Percentiles rank a stretch among this genome's conserved stretches.
phyloP scores from a whole-genome alignment of 202 grass and related monocot species.

The Thinopyrum obtusiflorum region DNA sequence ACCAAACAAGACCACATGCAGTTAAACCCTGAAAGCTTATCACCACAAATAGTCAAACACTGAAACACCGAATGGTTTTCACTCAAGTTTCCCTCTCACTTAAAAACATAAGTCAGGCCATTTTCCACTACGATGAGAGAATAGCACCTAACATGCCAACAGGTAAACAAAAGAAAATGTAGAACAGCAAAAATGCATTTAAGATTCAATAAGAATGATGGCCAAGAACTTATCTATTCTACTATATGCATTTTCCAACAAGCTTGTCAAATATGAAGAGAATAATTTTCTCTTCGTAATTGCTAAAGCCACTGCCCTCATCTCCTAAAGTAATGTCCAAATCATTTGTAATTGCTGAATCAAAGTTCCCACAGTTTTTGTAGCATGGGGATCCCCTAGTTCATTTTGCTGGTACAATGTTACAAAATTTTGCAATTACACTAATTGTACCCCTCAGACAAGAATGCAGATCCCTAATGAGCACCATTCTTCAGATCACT shows the following conservation, averaged over 20 bases:
- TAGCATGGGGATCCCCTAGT: not conserved
- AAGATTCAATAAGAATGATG: not conserved
- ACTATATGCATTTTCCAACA: conserved; percentile 2
- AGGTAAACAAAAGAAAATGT: not conserved
- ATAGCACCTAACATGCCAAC: not conserved
- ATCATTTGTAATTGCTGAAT: not conserved
- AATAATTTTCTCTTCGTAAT: not conserved
- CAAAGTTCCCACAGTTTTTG: not conserved
- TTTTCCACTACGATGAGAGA: not conserved
- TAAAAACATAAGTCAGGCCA: not conserved
- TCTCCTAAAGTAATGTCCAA: not conserved
- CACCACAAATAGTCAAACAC: not conserved
- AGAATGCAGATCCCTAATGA: not conserved
- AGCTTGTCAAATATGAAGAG: not conserved
- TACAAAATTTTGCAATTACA: not conserved
- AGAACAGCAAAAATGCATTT: not conserved
- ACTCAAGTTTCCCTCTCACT: not conserved
- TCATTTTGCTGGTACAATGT: not conserved
- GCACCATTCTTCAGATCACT: not conserved
- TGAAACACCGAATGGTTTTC: not conserved
- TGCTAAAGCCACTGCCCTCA: not conserved
- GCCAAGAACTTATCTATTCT: not conserved
- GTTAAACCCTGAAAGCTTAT: not conserved
- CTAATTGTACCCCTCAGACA: not conserved
- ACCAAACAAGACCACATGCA: not conserved